Evolutionary conservation across 1,139 yeast species (phyloP), one percentile per base, ranked within the genome.

Genomic region (Kodamaea ohmeri): DNA sequence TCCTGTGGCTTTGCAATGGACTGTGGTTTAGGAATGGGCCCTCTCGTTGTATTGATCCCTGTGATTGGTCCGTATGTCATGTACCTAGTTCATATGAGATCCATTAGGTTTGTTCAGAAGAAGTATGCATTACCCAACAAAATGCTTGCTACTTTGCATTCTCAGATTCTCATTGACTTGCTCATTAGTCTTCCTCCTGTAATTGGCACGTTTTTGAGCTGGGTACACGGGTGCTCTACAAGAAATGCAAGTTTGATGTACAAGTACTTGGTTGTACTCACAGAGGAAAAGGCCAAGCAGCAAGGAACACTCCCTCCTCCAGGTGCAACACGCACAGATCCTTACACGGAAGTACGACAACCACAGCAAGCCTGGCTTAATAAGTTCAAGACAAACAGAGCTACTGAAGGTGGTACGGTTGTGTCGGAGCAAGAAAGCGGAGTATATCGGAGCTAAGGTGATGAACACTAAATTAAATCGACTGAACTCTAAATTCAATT

Each of bases 181-280:
- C 50, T 85, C 25, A 76, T 89, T 30, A 73, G 92, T 2, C 64
- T 90, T 29, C 82, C 92, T 0, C 97, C 97, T 0, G 52, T 88
- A 3, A 60, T 89, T 26, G 97, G 97, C 1, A 68, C 80, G 2
- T 61, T 88, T 34, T 75, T 88, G 42, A 68, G 86, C 11, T 90
- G 95, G 89, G 47, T 90, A 58, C 78, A 86, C 56, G 85, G 82
- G 1, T 85, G 96, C 53, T 85, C 95, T n/a, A 85, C 96, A 0
- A 66, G 96, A 51, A 90, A 89, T 58, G 95, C 96, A 0, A 88
- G 89, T 0, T 52, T 86, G 51, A 70, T 87, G 6, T 88, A 80
- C 55, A 71, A 69, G 18, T 67, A 65, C 43, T 55, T 78, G 36
- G 57, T 60, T n/a, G 60, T 65, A 36, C 49, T 65, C 40, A 67